phyloP scores from a whole-genome alignment of 352 stramenopile species.

The Globisporangium canariense region DNA sequence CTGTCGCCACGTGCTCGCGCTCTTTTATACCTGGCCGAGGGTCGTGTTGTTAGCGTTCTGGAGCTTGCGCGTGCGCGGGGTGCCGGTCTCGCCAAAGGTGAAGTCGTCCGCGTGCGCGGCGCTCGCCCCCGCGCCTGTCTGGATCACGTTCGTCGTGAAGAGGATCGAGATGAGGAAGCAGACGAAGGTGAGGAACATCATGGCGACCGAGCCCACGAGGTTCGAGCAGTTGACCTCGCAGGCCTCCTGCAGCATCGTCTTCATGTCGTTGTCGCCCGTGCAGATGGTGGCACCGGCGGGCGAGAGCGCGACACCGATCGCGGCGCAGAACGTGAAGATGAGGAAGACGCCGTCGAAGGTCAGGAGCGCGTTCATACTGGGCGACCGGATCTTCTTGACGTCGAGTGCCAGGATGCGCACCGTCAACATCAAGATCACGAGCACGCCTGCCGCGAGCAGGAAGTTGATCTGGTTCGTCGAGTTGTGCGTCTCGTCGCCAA shows the following conservation, averaged over 20 bases:
- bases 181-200: constrained; percentile 52
- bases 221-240: constrained; percentile 67
- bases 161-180: constrained; percentile 54
- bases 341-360: constrained; percentile 50
- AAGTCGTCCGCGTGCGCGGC: constrained; percentile 35
- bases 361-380: constrained; percentile 32
- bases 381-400: constrained; percentile 47
- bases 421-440: constrained; percentile 33
- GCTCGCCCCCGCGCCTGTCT: constrained; percentile 8
- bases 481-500: constrained; percentile 46
- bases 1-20: background rate
- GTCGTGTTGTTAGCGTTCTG: constrained; percentile 18
- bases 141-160: constrained; percentile 45
- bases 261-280: constrained; percentile 42
- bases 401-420: constrained; percentile 51
- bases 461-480: constrained; percentile 60
- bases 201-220: constrained; percentile 44
- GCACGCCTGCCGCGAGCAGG: constrained; percentile 35
- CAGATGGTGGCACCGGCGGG: constrained; percentile 53
- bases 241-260: constrained; percentile 50
- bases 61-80: constrained; percentile 37
- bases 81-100: constrained; percentile 40
- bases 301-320: constrained; percentile 48
- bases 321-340: constrained; percentile 54
- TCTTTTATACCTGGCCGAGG: constrained; percentile 27